Conservation (phyloP, 75 land plant species). For the Pinus taeda region DNA sequence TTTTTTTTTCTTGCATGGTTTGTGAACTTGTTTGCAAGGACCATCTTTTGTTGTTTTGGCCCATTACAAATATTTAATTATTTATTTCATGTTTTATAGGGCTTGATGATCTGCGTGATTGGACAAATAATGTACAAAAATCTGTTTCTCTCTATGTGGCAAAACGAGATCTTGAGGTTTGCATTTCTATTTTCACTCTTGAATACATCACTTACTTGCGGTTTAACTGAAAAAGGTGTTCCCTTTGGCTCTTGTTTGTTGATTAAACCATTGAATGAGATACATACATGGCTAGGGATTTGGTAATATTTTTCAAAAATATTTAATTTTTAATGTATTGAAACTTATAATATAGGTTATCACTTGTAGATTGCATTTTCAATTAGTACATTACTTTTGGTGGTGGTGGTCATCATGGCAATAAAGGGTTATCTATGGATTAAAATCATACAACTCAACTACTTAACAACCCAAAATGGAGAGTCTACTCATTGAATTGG, state of each 20-base stretch:
- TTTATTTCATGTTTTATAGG: conserved; percentile 37
- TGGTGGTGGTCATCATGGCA: too few relatives aligned
- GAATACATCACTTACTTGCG: not conserved
- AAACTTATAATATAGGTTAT: not conserved
- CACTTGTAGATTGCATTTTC: not conserved
- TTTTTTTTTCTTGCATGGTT: too few relatives aligned
- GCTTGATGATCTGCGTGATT: conserved; percentile 97
- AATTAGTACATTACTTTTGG: too few relatives aligned
- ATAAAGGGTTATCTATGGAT: too few relatives aligned
- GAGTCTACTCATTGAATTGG: too few relatives aligned
- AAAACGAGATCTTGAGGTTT: conserved; percentile 86
- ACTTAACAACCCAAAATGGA: too few relatives aligned
- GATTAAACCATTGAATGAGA: not conserved
- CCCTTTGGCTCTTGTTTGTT: not conserved
- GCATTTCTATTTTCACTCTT: not conserved
- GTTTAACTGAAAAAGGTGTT: not conserved
- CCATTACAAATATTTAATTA: too few relatives aligned
- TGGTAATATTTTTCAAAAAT: not conserved
- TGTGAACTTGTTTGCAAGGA: too few relatives aligned
- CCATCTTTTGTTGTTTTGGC: too few relatives aligned
- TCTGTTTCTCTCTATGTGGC: conserved; percentile 83
- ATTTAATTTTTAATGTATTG: too few relatives aligned
- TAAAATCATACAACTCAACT: too few relatives aligned
- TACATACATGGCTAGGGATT: not conserved
- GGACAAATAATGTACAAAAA: conserved; percentile 97